phyloP scores from a whole-genome alignment of 2,329 filamentous ascomycete species.

The Phoma sp. region DNA sequence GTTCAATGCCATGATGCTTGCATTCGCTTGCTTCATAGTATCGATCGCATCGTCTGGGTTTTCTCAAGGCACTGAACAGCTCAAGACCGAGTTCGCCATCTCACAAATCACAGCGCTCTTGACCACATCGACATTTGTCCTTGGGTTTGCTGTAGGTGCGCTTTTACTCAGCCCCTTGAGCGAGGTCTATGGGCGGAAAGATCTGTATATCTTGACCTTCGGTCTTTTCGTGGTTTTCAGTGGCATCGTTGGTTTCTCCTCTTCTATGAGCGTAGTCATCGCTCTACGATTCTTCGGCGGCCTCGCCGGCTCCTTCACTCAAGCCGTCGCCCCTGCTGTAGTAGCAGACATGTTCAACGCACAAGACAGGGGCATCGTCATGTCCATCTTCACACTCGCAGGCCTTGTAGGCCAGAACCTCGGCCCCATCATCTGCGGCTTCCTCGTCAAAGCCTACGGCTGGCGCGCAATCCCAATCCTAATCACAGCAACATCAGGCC shows the following conservation, averaged over 20 bases:
- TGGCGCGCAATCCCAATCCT: slow-evolving; percentile 79
- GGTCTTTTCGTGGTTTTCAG: slow-evolving; percentile 33
- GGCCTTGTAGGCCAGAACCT: slow-evolving; percentile 65
- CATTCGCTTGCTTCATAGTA: slow-evolving; percentile 39
- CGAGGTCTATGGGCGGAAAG: slow-evolving; percentile 38
- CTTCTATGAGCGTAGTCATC: slow-evolving; percentile 32
- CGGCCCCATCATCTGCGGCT: slow-evolving; percentile 67
- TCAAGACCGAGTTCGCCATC: slow-evolving; percentile 35
- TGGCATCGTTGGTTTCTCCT: slow-evolving; percentile 33
- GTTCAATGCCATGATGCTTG: slow-evolving; percentile 37
- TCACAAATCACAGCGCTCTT: slow-evolving; percentile 30
- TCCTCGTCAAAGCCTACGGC: slow-evolving; percentile 69
- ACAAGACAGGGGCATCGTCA: slow-evolving; percentile 65
- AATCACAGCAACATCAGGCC: slow-evolving; percentile 67
- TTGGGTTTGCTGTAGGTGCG: slow-evolving; percentile 39
- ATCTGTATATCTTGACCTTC: slow-evolving; percentile 27
- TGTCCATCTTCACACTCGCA: slow-evolving; percentile 65
- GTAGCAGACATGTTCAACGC: slow-evolving; percentile 62
- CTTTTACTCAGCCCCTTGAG: slow-evolving; percentile 35
- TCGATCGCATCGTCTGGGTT: slow-evolving; percentile 33
- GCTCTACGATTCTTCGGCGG: slow-evolving; percentile 41
- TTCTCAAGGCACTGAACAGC: slow-evolving; percentile 31
- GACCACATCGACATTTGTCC: slow-evolving; percentile 33
- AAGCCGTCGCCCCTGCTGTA: slow-evolving; percentile 36
- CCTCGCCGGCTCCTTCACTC: slow-evolving; percentile 36